phyloP scores from a whole-genome alignment of 495 filamentous ascomycete species.

The Diplogelasinospora grovesii region DNA sequence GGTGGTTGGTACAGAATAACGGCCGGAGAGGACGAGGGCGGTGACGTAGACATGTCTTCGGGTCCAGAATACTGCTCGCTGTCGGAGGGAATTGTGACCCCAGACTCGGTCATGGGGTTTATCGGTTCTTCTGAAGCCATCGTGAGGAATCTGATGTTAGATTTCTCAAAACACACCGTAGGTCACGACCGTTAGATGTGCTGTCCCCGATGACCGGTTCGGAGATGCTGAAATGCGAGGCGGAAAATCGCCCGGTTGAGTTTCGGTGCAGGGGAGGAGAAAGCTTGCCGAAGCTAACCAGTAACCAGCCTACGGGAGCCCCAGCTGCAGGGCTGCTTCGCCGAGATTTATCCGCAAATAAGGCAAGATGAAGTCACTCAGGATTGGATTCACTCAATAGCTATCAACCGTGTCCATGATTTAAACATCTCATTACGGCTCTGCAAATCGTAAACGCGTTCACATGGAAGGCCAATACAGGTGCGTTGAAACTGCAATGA shows the following conservation, averaged over 20 bases:
- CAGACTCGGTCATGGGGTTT: conserved; percentile 66
- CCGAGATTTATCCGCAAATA: too few species aligned
- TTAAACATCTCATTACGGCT: too few species aligned
- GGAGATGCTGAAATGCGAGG: background rate
- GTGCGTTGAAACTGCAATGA: too few species aligned
- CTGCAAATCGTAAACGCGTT: too few species aligned
- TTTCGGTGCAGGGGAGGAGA: background rate
- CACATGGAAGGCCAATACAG: too few species aligned
- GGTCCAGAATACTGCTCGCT: conserved; percentile 80
- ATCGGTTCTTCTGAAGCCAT: conserved; percentile 46
- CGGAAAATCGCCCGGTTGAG: background rate
- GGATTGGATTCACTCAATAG: too few species aligned
- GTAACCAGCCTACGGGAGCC: conserved; percentile 4
- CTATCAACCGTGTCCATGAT: too few species aligned
- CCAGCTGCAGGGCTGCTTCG: too few species aligned
- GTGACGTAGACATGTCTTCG: conserved; percentile 54
- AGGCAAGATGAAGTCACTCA: too few species aligned
- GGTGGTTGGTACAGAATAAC: conserved; percentile 87
- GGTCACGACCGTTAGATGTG: conserved; percentile 1
- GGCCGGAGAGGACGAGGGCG: conserved; percentile 60
- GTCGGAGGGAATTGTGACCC: conserved; percentile 81
- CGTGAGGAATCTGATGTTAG: conserved; percentile 3
- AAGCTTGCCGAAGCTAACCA: conserved; percentile 7
- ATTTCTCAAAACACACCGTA: too few species aligned
- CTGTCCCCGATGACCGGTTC: conserved; percentile 1